Evolutionary conservation across 192 early-diverging fungal genomes (phyloP), one percentile per base, ranked within the genome.

Genomic region (Mortierella antarctica): DNA sequence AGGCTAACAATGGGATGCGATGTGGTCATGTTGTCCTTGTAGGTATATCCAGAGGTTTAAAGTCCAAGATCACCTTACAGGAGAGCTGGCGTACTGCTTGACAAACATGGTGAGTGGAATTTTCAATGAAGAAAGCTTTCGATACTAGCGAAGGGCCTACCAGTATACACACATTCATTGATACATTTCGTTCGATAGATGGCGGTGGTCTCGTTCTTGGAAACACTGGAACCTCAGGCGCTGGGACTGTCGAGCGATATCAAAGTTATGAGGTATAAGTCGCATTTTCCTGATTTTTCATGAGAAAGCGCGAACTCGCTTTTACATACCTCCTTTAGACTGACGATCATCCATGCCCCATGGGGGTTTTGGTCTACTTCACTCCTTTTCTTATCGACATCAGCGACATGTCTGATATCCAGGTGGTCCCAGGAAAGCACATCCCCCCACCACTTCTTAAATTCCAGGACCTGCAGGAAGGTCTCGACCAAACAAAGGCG

Each of bases 31-130:
- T 17, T 62, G 18, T 62, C 53, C 9, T 2, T 10, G 39, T 76
- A 78, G 75, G 20, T 78, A 71, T 56, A 88, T 86, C 39, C 86
- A 88, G 50, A 65, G 86, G n/a, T 88, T 83, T 60, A 70, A 85
- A 42, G 76, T 71, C 10, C 71, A 75, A 57, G 65, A 74, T 21
- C 59, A 70, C 15, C 70, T 86, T 0, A 71, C 70, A 40, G 85
- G 86, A 7, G 83, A 86, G 41, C 81, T 84, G 39, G 82, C 83
- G 9, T 88, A 86, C 57, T 88, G 86, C 23, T 67, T 88, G 5
- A 88, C 86, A 1, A 88, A 88, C 65, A 86, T 88, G 83, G 86
- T 82, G 82, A 53, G 23, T 21, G 11, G 8, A 4, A 2, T 39
- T 31, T 31, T 31, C 31, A 31, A 31, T 31, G 31, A 31, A 31